These are phyloP conservation scores for Rutidosis leptorrhynchoides DNA, from an alignment of 129 eudicot genomes.

Conservation along the genomic window DNA sequence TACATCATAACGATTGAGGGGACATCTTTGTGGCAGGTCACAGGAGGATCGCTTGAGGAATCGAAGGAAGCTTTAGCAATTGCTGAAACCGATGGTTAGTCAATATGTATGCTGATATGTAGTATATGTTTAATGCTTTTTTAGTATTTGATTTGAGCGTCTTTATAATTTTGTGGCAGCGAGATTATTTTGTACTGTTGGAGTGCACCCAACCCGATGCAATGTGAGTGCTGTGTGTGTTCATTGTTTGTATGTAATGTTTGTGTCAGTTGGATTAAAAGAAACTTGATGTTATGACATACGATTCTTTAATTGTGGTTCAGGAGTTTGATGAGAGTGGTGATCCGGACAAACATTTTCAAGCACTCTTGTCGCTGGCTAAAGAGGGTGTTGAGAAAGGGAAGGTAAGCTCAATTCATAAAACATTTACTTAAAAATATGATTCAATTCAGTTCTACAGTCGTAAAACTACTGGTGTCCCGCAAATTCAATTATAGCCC, in stretches of 20 bases:
- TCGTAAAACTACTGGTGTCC: no score
- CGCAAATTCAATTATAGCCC: no score
- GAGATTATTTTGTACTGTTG: constrained; percentile 92
- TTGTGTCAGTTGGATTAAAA: neutral
- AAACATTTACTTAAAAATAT: no score
- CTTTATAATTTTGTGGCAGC: constrained; percentile 42
- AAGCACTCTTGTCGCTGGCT: constrained; percentile 80
- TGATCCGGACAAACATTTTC: constrained; percentile 91
- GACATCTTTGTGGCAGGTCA: constrained; percentile 52
- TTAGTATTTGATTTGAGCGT: constrained; percentile 7
- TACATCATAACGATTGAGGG: neutral
- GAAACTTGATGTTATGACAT: neutral
- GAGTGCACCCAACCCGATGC: constrained; percentile 99
- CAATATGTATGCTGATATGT: constrained; percentile 21
- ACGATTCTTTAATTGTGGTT: constrained; percentile 13
- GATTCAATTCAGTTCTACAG: no score
- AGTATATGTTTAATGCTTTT: constrained; percentile 10
- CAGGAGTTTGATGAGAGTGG: constrained; percentile 99
- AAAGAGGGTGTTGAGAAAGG: constrained; percentile 91
- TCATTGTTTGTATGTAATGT: neutral
- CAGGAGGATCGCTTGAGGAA: constrained; percentile 96
- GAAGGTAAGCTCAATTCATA: no score
- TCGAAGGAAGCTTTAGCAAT: constrained; percentile 92
- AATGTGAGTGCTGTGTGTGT: constrained; percentile 48
- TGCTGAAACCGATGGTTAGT: constrained; percentile 95